Percentiles rank a stretch among this genome's conserved stretches.
These are phyloP conservation scores for Epichloe elymi DNA, from an alignment of 2,329 filamentous ascomycete species.

Conservation along the genomic window DNA sequence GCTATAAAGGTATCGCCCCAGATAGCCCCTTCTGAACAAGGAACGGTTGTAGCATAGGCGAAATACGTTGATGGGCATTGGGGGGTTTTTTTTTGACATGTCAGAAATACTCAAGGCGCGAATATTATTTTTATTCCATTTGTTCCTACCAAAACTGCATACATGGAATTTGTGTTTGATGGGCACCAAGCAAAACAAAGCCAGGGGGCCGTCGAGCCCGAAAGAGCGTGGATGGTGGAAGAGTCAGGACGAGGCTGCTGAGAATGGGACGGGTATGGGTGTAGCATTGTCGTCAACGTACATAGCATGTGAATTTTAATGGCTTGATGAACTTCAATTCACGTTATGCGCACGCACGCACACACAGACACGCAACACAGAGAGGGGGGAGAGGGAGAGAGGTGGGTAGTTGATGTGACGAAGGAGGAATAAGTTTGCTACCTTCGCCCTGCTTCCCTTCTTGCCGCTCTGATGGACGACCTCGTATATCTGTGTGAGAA, in stretches of 20 bases:
- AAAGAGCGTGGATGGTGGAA: not conserved
- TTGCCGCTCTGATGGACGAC: slow-evolving; percentile 26
- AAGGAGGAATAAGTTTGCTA: not conserved
- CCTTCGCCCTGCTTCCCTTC: slow-evolving; percentile 17
- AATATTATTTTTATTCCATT: not conserved
- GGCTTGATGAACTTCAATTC: not conserved
- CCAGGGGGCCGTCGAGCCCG: not conserved
- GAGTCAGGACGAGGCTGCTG: not conserved
- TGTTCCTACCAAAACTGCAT: not conserved
- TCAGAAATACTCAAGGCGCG: not conserved
- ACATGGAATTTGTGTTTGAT: not conserved
- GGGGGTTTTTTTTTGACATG: slow-evolving; percentile 5
- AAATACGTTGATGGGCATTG: slow-evolving; percentile 13
- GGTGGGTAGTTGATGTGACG: not conserved
- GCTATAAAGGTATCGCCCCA: not conserved
- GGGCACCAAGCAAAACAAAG: not conserved
- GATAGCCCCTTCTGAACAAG: not conserved
- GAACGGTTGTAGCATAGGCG: slow-evolving; percentile 23
- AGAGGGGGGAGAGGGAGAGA: too few relatives aligned
- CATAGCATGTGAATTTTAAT: slow-evolving; percentile 6
- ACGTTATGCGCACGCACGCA: not conserved
- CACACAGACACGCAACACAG: too few relatives aligned
- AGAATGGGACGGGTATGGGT: slow-evolving; percentile 1
- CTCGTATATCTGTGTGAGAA: slow-evolving; percentile 22
- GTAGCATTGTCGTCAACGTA: slow-evolving; percentile 8